A percentile compares a stretch with the other conserved stretches of the same genome.
phyloP scores from a whole-genome alignment of 1,284 basidiomycete species.

The Pholiota adiposa region DNA sequence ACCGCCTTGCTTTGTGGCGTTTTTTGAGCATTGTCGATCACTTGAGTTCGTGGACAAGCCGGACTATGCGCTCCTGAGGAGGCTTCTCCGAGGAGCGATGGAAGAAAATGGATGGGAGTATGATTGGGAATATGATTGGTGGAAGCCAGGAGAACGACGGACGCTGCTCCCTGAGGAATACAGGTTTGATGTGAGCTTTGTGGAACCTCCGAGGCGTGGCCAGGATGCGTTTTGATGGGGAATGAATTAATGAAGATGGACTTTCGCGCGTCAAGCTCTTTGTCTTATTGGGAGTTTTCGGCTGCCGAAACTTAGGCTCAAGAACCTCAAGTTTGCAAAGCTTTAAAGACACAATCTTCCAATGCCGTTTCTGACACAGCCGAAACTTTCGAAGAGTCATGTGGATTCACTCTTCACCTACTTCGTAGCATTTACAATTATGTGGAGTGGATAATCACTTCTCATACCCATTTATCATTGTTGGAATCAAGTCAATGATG shows the following conservation, averaged over 20 bases:
- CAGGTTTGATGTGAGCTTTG: not conserved
- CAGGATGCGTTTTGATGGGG: not conserved
- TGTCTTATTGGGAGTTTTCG: no score
- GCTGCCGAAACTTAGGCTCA: no score
- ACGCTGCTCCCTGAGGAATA: not conserved
- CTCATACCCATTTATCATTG: no score
- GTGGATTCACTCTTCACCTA: no score
- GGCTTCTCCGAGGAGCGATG: not conserved
- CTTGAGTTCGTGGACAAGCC: not conserved
- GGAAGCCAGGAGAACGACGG: not conserved
- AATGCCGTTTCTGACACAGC: no score
- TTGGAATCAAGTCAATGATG: no score
- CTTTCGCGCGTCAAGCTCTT: no score
- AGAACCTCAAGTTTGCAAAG: no score
- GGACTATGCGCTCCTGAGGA: not conserved
- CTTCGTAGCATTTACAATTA: no score
- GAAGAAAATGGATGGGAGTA: not conserved
- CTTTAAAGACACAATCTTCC: no score
- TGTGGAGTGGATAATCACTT: no score
- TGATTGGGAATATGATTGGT: not conserved
- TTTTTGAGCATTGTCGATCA: not conserved
- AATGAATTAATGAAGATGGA: not conserved
- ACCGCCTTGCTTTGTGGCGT: not conserved
- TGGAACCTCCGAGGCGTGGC: not conserved
- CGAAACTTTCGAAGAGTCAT: no score